phyloP scores from a whole-genome alignment of 2,329 filamentous ascomycete genomes.

The Aspergillus sergii region DNA sequence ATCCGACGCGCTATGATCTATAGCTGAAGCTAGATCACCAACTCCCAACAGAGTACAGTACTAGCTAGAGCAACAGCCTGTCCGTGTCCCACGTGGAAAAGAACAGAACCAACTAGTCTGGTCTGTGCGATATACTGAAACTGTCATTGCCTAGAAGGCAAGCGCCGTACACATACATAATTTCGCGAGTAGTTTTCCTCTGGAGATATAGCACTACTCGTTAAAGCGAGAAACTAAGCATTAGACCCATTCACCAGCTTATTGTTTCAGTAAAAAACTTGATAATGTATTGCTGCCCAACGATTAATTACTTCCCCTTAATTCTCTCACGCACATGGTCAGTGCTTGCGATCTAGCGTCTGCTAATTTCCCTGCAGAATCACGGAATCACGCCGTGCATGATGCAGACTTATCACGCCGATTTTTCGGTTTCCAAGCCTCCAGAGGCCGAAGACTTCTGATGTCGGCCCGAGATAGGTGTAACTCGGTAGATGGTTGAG shows the following conservation, averaged over 20 bases:
- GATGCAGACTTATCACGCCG: neutral
- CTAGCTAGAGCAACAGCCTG: neutral
- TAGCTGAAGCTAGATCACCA: neutral
- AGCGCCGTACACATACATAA: neutral
- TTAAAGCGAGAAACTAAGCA: neutral
- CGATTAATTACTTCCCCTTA: neutral
- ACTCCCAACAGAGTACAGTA: neutral
- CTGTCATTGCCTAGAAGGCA: neutral
- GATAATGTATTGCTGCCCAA: constrained; percentile 1
- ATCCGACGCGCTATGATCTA: neutral
- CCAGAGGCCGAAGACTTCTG: neutral
- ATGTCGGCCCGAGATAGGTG: neutral
- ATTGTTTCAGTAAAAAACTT: neutral
- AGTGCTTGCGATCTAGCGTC: constrained; percentile 4
- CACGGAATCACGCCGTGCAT: neutral
- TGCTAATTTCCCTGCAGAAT: neutral
- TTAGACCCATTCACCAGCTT: neutral
- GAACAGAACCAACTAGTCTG: neutral
- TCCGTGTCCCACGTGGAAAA: neutral
- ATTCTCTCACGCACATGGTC: neutral
- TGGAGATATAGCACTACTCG: neutral
- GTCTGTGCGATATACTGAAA: neutral
- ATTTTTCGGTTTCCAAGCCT: neutral
- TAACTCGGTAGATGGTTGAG: neutral
- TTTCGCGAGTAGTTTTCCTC: neutral